Evolutionary conservation across 805 yeast species (phyloP).

Genomic region (Metschnikowia arizonensis): DNA sequence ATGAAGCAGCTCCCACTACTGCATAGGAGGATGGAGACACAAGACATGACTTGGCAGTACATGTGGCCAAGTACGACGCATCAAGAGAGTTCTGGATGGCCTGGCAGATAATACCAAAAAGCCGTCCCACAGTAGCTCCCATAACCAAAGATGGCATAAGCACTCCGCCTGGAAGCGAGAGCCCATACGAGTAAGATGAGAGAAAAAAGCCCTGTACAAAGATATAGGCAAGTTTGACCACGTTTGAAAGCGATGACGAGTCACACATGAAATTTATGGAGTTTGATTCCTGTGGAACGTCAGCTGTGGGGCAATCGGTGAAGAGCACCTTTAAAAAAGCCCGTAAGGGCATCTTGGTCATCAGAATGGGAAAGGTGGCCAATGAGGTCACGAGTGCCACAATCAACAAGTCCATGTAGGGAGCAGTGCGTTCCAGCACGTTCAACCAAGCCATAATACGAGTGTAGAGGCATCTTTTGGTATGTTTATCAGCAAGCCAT

Average conservation of each 20-base stretch:
- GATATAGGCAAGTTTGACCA: conserved; percentile 33
- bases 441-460: conserved; percentile 12
- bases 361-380: conserved; percentile 51
- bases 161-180: conserved; percentile 64
- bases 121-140: conserved; percentile 58
- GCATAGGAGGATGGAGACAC: conserved; percentile 87
- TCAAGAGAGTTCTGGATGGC: conserved; percentile 39
- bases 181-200: conserved; percentile 67
- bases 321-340: conserved; percentile 59
- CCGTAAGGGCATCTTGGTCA: conserved; percentile 52
- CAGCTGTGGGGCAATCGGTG: conserved; percentile 52
- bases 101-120: conserved; percentile 51
- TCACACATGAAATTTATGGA: conserved; percentile 36
- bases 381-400: conserved; percentile 51
- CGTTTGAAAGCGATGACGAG: conserved; percentile 23
- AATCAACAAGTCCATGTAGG: conserved; percentile 45
- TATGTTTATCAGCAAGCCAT: conserved; percentile 20
- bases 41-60: conserved; percentile 48
- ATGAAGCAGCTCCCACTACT: conserved; percentile 82
- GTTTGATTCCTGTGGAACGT: conserved; percentile 14
- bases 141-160: conserved; percentile 59
- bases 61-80: conserved; percentile 31
- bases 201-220: conserved; percentile 51
- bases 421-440: conserved; percentile 19
- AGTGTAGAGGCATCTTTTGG: conserved; percentile 31